Conservation (phyloP, 768 basidiomycete species). For the Leccinum variicolor region DNA sequence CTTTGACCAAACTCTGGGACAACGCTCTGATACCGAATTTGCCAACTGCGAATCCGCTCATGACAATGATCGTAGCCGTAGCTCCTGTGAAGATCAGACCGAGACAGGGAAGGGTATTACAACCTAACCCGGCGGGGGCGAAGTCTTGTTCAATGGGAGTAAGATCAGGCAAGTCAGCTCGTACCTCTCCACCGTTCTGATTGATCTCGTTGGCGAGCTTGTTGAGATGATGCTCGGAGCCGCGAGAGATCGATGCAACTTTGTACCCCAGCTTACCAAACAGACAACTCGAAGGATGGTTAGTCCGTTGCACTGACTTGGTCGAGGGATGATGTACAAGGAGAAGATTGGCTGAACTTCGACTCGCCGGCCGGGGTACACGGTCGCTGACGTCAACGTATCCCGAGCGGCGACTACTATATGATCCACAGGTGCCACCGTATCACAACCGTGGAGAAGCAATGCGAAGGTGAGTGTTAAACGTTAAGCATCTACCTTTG, state of each 20-base stretch:
- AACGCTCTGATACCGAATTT: conserved; percentile 63
- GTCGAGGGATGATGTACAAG: too few relatives aligned
- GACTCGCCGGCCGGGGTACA: too few relatives aligned
- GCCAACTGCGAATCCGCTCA: conserved; percentile 60
- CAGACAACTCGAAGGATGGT: conserved; percentile 40
- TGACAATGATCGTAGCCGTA: conserved; percentile 53
- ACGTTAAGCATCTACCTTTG: too few relatives aligned
- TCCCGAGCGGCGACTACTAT: too few relatives aligned
- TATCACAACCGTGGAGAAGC: too few relatives aligned
- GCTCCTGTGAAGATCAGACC: conserved; percentile 71
- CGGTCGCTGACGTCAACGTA: too few relatives aligned
- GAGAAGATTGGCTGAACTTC: too few relatives aligned
- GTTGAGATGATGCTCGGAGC: conserved; percentile 48
- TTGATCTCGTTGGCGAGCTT: conserved; percentile 54
- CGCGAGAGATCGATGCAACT: conserved; percentile 63
- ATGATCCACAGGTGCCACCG: too few relatives aligned
- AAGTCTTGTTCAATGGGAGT: not conserved
- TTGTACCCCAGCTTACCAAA: conserved; percentile 64
- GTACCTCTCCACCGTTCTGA: conserved; percentile 54
- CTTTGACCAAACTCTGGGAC: conserved; percentile 69
- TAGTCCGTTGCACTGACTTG: not conserved
- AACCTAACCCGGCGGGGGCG: conserved; percentile 37
- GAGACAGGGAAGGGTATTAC: conserved; percentile 44
- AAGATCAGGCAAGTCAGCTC: conserved; percentile 7
- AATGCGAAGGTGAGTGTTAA: too few relatives aligned